Evolutionary conservation across 768 basidiomycete genomes (phyloP), one percentile per base, ranked within the genome.

Genomic region (Astraeus odoratus): DNA sequence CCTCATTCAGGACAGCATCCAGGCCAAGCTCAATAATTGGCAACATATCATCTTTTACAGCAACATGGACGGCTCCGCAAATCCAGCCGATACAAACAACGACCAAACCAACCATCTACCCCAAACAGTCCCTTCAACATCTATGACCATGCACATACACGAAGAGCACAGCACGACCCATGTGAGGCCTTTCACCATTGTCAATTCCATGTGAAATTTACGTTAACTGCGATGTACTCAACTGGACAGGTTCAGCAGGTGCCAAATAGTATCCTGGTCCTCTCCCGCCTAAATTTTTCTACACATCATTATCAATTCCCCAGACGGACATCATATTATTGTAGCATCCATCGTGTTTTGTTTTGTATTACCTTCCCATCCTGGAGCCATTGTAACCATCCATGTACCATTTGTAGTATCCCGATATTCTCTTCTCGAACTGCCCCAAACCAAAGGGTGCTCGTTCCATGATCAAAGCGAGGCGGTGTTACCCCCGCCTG

Each of bases 21-120:
- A 64, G 51, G 53, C 64, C 43, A 66, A 75, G 44, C 57, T 74
- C 35, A 56, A 61, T 24, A 62, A 64, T 54, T 77, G 73, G 72
- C 61, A 70, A 55, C 64, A 57, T 9, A 59, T 74, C 25, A 45
- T 61, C 23, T 73, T 75, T 51, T 64, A 67, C 44, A 67, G 69
- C 51, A 67, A 75, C 48, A 81, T 78, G 74, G 65, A 66, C 23
- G 53, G 54, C 9, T 38, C 44, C 46, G 31, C 39, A 39, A 34
- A 48, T 12, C 35, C 47, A 10, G 42, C 26, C 8, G 49, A 49
- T n/a, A 30, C 37, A 12, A 26, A n/a, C 22, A 41, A 26, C 29
- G 37, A 38, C 25, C 33, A 44, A 34, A 41, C 18, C 12, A 22
- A 22, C 15, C 26, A 22, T 16, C 26, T 34, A 13, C 16, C 35